Evolutionary conservation across 805 yeast species (phyloP).

Genomic region (Candida succiphila): DNA sequence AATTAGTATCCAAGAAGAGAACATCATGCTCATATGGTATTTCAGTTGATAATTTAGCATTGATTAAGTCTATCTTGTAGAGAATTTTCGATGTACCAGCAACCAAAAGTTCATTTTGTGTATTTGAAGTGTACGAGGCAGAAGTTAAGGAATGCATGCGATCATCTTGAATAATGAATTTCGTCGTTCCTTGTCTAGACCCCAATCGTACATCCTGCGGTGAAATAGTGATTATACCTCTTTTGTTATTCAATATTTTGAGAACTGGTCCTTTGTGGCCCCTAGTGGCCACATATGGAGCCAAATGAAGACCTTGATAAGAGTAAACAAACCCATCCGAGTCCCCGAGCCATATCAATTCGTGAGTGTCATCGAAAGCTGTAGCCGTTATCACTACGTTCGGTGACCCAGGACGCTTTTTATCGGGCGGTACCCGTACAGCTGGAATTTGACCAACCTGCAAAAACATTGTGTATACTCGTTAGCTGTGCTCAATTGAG

Average conservation of each 20-base stretch:
- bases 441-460: conserved; percentile 25
- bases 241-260: conserved; percentile 43
- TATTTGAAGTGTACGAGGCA: conserved; percentile 31
- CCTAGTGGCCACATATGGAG: conserved; percentile 47
- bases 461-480: not conserved
- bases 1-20: conserved; percentile 36
- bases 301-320: conserved; percentile 34
- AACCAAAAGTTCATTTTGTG: conserved; percentile 33
- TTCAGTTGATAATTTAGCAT: conserved; percentile 24
- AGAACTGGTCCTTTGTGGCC: conserved; percentile 41
- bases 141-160: conserved; percentile 25
- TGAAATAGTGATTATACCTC: conserved; percentile 51
- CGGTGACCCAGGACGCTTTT: not conserved
- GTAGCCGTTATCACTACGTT: conserved; percentile 20
- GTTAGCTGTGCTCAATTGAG: not conserved
- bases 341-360: conserved; percentile 83
- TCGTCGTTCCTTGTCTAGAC: conserved; percentile 45
- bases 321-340: conserved; percentile 39
- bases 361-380: conserved; percentile 61
- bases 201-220: conserved; percentile 41
- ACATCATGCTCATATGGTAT: conserved; percentile 35
- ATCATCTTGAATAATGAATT: conserved; percentile 18
- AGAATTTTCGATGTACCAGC: conserved; percentile 29
- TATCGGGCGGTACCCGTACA: conserved; percentile 10
- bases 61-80: conserved; percentile 31